Evolutionary conservation across 129 eudicot genomes (phyloP).

Genomic region (Artemisia argyi): DNA sequence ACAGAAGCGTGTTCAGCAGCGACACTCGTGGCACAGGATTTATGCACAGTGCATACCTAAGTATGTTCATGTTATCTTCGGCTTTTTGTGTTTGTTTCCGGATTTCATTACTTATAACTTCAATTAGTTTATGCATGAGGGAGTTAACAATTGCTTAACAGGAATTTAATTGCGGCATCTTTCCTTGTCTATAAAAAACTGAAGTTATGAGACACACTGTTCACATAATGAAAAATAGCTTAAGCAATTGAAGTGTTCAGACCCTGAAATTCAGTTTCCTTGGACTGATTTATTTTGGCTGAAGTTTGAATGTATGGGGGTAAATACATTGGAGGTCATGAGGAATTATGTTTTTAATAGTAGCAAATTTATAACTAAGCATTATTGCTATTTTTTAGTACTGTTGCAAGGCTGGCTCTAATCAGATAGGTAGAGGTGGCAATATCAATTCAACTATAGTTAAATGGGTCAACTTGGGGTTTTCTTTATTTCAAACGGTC

Average conservation of each 20-base stretch:
- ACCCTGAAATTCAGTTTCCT: background rate
- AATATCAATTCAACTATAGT: background rate
- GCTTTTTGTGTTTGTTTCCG: background rate
- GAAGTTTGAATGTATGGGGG: background rate
- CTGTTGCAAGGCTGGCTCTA: background rate
- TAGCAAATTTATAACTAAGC: background rate
- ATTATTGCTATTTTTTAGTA: background rate
- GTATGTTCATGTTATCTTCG: conserved; percentile 42
- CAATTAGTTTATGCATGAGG: background rate
- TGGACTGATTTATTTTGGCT: background rate
- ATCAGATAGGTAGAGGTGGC: background rate
- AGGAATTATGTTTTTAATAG: background rate
- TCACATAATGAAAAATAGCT: background rate
- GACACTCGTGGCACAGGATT: conserved; percentile 98
- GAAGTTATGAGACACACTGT: background rate
- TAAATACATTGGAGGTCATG: background rate
- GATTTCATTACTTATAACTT: background rate
- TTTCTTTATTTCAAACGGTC: background rate
- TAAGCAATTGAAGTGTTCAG: background rate
- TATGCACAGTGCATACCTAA: conserved; percentile 94
- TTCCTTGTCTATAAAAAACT: background rate
- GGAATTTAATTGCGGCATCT: background rate
- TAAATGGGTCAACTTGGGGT: background rate
- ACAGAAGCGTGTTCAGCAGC: conserved; percentile 95
- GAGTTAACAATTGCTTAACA: background rate